Evolutionary conservation across 2,329 filamentous ascomycete genomes (phyloP).

Genomic region (Furcasterigmium sp.): DNA sequence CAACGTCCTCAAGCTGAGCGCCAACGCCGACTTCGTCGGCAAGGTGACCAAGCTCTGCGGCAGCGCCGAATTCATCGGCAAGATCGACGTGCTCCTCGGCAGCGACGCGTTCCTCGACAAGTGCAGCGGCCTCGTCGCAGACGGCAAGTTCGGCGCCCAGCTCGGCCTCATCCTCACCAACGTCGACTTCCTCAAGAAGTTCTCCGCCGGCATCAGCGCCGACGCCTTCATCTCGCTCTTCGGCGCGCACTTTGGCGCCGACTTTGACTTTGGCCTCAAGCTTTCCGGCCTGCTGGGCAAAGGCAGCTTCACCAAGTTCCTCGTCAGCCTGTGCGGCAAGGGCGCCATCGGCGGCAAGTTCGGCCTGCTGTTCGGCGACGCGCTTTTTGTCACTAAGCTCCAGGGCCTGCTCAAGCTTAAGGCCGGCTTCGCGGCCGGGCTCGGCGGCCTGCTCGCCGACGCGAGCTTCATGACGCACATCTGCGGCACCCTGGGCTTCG

Average conservation of each 20-base stretch:
- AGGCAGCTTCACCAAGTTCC: not conserved
- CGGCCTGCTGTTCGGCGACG: not conserved
- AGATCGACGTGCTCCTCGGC: not conserved
- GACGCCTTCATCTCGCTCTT: not conserved
- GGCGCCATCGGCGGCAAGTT: not conserved
- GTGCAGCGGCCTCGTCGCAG: not conserved
- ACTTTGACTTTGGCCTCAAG: conserved; percentile 1
- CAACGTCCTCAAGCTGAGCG: not conserved
- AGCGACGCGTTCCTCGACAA: not conserved
- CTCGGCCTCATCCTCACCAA: not conserved
- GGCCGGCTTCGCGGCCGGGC: not conserved
- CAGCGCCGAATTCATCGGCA: not conserved
- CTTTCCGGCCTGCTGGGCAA: not conserved
- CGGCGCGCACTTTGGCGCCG: not conserved
- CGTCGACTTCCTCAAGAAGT: not conserved
- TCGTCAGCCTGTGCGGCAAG: not conserved
- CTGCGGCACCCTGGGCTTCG: not conserved
- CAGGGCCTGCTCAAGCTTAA: not conserved
- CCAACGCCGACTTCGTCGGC: not conserved
- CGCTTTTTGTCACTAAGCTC: not conserved
- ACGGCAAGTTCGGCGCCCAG: not conserved
- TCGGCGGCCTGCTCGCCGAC: not conserved
- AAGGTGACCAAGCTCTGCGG: not conserved
- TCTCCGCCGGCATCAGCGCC: not conserved
- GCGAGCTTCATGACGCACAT: not conserved